phyloP scores from a whole-genome alignment of 2,329 filamentous ascomycete species.

The Cladophialophora psammophila region DNA sequence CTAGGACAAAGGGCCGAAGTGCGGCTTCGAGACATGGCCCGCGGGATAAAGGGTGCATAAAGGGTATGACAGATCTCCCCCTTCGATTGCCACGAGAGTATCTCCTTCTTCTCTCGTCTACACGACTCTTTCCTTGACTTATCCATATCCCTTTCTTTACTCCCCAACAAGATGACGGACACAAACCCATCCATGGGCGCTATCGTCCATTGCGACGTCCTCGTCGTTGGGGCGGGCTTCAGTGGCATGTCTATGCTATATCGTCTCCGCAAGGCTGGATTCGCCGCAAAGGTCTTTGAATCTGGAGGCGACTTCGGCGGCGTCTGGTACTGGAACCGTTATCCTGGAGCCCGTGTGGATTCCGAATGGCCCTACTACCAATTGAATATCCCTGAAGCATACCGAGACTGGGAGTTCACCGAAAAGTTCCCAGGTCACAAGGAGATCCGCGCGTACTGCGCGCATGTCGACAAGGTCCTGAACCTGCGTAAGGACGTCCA shows the following conservation, averaged over 20 bases:
- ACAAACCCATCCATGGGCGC: constrained; percentile 22
- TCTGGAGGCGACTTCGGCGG: constrained; percentile 46
- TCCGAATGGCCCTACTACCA: constrained; percentile 63
- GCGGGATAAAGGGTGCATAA: not conserved
- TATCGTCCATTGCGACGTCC: constrained; percentile 36
- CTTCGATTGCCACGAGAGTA: not conserved
- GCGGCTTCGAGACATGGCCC: not conserved
- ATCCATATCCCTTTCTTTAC: not conserved
- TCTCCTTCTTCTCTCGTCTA: not conserved
- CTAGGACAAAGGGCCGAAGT: not conserved
- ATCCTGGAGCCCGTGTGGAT: constrained; percentile 67
- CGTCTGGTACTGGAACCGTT: constrained; percentile 73
- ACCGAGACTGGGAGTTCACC: constrained; percentile 56
- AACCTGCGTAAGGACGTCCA: constrained; percentile 49
- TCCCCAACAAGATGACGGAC: constrained; percentile 6
- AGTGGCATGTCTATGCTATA: constrained; percentile 41
- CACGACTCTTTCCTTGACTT: not conserved
- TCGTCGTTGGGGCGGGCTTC: constrained; percentile 39
- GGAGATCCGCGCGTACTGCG: constrained; percentile 53
- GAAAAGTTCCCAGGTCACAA: constrained; percentile 49
- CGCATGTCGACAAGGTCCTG: constrained; percentile 50
- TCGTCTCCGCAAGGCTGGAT: constrained; percentile 45
- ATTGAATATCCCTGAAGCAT: constrained; percentile 59
- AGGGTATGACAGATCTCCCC: not conserved
- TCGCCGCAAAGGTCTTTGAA: constrained; percentile 48